Base-by-base conservation (phyloP, 1,139 yeast species). In the Pichia sp. region DNA sequence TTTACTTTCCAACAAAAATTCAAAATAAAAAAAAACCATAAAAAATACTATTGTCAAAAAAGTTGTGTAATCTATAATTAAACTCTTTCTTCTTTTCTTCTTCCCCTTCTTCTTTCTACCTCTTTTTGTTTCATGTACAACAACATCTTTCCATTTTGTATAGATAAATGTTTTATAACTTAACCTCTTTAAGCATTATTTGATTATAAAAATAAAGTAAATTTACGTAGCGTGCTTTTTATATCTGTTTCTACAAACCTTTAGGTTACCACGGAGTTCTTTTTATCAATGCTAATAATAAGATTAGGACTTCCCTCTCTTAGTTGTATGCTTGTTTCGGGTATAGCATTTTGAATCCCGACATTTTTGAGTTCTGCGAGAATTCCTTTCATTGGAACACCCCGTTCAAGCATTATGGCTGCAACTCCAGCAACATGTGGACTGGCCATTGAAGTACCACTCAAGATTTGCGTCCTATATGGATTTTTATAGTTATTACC, bases 401-500 rank as follows among this genome's bases (percentile, higher is more conserved):
- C 95, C 52, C 69, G 65, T 39, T 85, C 79, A 51, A 87, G 63
- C 41, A 77, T 61, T 34, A 78, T 73, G 0, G 90, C 92, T 2
- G 73, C 78, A 37, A 85, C 56, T 0, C 96, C 97, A 0, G 92
- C 71, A 5, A 85, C 84, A 2, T 79, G 70, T 0, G 96, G 96
- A 1, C 95, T 72, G 0, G 95, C 80, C 87, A 86, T 86, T 1
- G 95, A 86, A 0, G 96, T 87, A 0, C 97, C 97, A 2, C 94
- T 79, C 50, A 81, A 71, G 4, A 61, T 55, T 40, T 68, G 75
- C 1, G 77, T 67, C 4, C 55, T 53, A 37, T 57, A 44, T 7
- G 43, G 37, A 8, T 49, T 39, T n/a, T 7, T 1, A 7, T 2
- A 10, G 37, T 52, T 45, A 16, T 60, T 60, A n/a, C 61, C 64